Conservation (phyloP, 176 grass and related monocot species). For the Miscanthus lutarioriparius region DNA sequence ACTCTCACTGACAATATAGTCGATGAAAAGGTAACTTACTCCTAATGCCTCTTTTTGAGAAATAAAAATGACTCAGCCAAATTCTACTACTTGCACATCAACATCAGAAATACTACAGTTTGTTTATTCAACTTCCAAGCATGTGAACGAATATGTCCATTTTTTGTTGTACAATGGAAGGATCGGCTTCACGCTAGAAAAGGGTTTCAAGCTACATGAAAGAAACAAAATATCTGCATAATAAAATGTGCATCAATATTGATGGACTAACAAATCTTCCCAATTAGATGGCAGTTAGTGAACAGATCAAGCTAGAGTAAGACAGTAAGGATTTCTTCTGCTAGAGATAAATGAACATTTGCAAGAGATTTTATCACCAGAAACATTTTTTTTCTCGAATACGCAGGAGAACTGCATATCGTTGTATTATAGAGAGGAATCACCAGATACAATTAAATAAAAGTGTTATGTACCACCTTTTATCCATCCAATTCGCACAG, state of each 20-base stretch:
- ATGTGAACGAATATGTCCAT: background rate
- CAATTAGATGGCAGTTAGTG: background rate
- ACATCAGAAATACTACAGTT: background rate
- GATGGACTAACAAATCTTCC: background rate
- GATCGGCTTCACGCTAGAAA: background rate
- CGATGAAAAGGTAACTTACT: background rate
- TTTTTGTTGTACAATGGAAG: background rate
- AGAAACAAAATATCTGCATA: slow-evolving; percentile 14
- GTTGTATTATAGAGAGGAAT: background rate
- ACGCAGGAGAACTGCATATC: background rate
- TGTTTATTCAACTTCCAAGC: background rate
- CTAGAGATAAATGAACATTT: background rate
- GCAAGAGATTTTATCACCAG: background rate
- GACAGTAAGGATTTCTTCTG: background rate
- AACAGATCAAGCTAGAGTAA: background rate
- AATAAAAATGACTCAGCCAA: background rate
- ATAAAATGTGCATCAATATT: background rate
- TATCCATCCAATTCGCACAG: background rate
- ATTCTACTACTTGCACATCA: background rate
- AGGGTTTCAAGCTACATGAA: background rate
- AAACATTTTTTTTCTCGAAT: background rate
- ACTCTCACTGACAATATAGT: background rate
- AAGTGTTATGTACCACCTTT: background rate
- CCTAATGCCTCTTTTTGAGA: background rate
- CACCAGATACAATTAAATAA: background rate